Base-by-base conservation (phyloP, 2,329 filamentous ascomycete species). In the Cladorrhinum sp. region DNA sequence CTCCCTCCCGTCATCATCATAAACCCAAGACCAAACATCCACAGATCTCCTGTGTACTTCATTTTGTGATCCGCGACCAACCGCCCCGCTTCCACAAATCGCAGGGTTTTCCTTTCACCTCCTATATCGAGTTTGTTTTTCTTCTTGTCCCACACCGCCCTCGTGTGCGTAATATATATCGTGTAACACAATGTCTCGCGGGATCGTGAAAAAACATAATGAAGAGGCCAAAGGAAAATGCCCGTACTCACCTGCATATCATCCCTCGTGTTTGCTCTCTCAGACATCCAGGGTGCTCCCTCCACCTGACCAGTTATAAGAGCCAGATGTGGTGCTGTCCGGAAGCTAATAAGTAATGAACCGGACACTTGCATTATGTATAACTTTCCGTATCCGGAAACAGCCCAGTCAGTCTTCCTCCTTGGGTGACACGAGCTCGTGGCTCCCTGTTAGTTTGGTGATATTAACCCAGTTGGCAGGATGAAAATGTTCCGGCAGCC, bases 361-460 rank as follows among this genome's bases (percentile, higher is more conserved):
- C 21, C 53, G 53, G 53, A 23, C 21, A 55, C 39, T 24, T 48
- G 53, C 53, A 55, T 55, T 21, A 14, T 18, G 53, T 55, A 46
- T 33, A 55, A 55, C 53, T 55, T 55, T 7, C 53, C 53, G 18
- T 46, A 46, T 55, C 16, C n/a, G 36, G 39, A 42, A 14, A 3
- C 36, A 42, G 4, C 36, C 36, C 36, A 42, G 36, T 8, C 36
- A 3, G 36, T 42, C 36, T 42, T 14, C 36, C 16, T 42, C 36
- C 36, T 7, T 7, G 14, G 14, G 36, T 42, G 4, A 42, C 36
- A n/a, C 36, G 16, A 42, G 3, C 36, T 42, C 36, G 36, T 42
- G 36, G 16, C 36, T 42, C 10, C 36, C 4, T n/a, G 36, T 42
- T 14, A 14, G 16, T 16, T 8, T 42, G 6, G 36, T 42, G 36